Evolutionary conservation across 2,329 filamentous ascomycete genomes (phyloP).

Genomic region (Fusarium sp.): DNA sequence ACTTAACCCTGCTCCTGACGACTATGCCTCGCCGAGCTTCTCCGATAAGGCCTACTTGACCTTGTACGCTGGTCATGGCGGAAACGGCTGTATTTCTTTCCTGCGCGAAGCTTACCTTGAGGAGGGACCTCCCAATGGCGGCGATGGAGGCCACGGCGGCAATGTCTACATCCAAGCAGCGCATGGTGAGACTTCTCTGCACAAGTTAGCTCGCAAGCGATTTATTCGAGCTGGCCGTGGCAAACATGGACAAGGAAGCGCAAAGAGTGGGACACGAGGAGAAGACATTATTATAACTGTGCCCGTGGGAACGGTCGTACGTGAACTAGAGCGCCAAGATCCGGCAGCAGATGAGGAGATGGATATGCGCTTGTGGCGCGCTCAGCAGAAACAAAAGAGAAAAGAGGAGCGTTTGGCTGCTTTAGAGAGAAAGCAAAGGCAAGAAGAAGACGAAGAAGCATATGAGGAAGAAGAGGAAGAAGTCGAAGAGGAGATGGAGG

Average conservation of each 20-base stretch:
- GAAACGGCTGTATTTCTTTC: slow-evolving; percentile 95
- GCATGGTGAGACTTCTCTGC: slow-evolving; percentile 89
- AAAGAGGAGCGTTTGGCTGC: slow-evolving; percentile 53
- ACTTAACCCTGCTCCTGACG: slow-evolving; percentile 84
- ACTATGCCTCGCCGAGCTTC: slow-evolving; percentile 87
- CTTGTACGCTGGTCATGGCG: slow-evolving; percentile 83
- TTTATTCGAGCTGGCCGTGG: slow-evolving; percentile 81
- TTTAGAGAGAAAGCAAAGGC: slow-evolving; percentile 47
- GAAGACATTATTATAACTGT: slow-evolving; percentile 91
- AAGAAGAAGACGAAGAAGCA: slow-evolving; percentile 34
- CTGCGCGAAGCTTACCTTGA: slow-evolving; percentile 89
- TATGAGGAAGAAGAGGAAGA: slow-evolving; percentile 37
- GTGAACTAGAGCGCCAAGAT: slow-evolving; percentile 84
- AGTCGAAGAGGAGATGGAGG: slow-evolving; percentile 48
- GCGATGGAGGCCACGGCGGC: slow-evolving; percentile 91
- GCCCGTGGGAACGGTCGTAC: slow-evolving; percentile 90
- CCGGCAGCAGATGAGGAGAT: slow-evolving; percentile 76
- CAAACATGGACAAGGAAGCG: slow-evolving; percentile 82
- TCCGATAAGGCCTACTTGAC: slow-evolving; percentile 86
- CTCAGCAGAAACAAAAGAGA: slow-evolving; percentile 52
- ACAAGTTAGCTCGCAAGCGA: slow-evolving; percentile 86
- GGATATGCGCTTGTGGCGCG: slow-evolving; percentile 51
- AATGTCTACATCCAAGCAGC: slow-evolving; percentile 96
- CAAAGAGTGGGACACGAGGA: slow-evolving; percentile 80
- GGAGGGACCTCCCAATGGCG: slow-evolving; percentile 92